Conservation (phyloP, 441 rosid genomes). For the Daphne laureola region DNA sequence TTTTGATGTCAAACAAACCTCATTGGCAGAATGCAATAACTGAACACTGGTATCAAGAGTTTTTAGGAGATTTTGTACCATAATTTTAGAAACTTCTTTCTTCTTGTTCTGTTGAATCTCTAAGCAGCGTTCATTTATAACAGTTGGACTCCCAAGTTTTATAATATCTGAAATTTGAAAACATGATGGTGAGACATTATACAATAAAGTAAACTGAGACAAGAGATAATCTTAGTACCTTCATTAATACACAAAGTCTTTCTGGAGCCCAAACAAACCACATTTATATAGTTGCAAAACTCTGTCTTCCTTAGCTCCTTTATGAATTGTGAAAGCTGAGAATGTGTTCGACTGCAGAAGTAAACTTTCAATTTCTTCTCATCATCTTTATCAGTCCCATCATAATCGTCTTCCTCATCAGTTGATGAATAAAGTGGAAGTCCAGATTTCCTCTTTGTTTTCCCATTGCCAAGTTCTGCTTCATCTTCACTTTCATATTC, state of each 20-base stretch:
- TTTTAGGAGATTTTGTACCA: slow-evolving; percentile 32
- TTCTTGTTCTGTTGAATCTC: slow-evolving; percentile 74
- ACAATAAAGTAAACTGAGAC: background rate
- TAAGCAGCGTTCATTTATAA: slow-evolving; percentile 79
- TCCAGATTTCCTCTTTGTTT: slow-evolving; percentile 52
- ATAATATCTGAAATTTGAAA: slow-evolving; percentile 52
- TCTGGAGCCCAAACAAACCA: slow-evolving; percentile 76
- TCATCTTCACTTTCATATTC: slow-evolving; percentile 80
- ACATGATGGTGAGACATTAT: slow-evolving; percentile 12
- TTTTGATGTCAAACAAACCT: slow-evolving; percentile 6
- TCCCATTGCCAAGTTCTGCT: slow-evolving; percentile 22
- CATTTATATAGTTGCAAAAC: slow-evolving; percentile 42
- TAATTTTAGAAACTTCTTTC: slow-evolving; percentile 48
- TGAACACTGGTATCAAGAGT: background rate
- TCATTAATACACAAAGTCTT: slow-evolving; percentile 80
- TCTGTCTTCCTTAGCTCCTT: slow-evolving; percentile 74
- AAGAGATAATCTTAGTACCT: slow-evolving; percentile 31
- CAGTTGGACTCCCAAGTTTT: slow-evolving; percentile 50
- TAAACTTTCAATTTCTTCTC: slow-evolving; percentile 46
- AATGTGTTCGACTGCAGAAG: slow-evolving; percentile 92
- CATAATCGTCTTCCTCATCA: slow-evolving; percentile 44
- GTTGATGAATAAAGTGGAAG: slow-evolving; percentile 42
- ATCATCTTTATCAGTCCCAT: slow-evolving; percentile 28
- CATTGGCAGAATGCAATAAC: background rate
- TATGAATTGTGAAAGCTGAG: slow-evolving; percentile 87